phyloP scores from a whole-genome alignment of 2,329 filamentous ascomycete species.

The Alternaria sp. region DNA sequence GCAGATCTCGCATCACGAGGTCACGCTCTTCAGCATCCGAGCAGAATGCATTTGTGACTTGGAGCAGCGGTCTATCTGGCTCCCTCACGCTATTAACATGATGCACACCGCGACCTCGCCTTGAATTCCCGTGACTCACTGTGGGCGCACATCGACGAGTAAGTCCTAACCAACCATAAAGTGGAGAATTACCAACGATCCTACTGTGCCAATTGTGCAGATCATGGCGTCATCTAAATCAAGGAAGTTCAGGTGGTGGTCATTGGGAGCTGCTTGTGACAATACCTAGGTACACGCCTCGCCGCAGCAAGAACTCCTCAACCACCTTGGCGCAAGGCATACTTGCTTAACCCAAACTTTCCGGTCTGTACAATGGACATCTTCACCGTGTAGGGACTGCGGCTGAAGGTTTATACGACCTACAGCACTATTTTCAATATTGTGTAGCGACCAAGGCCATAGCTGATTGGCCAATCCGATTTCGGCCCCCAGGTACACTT shows the following conservation, averaged over 20 bases:
- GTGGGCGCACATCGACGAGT: neutral
- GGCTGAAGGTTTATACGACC: neutral
- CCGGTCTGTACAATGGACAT: neutral
- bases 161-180: neutral
- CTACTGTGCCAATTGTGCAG: neutral
- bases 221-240: neutral
- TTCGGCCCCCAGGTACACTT: conserved; percentile 1
- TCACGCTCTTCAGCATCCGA: neutral
- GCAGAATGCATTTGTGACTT: neutral
- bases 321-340: neutral
- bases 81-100: neutral
- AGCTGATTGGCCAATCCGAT: neutral
- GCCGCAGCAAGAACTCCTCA: neutral
- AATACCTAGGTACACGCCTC: neutral
- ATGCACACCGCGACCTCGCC: neutral
- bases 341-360: neutral
- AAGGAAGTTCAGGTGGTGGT: neutral
- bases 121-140: neutral
- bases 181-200: neutral
- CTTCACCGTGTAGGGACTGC: neutral
- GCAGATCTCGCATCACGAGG: neutral
- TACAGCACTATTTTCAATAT: neutral
- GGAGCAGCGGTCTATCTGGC: neutral
- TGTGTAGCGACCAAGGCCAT: neutral
- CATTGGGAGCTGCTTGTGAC: neutral